These are phyloP conservation scores for Rubus parviflorus DNA, from an alignment of 306 rosid genomes.

Conservation along the genomic window DNA sequence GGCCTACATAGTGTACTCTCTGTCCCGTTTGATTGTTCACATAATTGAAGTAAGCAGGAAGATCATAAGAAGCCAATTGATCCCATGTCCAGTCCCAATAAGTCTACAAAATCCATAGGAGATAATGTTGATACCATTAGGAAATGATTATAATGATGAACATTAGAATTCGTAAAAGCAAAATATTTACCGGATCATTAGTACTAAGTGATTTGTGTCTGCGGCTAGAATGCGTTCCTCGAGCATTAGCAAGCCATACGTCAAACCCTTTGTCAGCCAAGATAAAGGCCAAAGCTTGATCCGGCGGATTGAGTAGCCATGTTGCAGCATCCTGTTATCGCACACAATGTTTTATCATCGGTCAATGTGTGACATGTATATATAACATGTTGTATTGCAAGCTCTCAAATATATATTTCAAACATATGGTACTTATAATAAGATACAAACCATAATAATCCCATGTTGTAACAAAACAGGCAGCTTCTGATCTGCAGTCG, in stretches of 20 bases:
- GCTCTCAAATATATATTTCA: not conserved
- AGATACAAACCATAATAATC: slow-evolving; percentile 41
- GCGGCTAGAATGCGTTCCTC: slow-evolving; percentile 67
- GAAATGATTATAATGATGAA: not conserved
- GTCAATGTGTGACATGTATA: not conserved
- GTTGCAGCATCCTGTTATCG: slow-evolving; percentile 31
- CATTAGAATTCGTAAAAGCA: not conserved
- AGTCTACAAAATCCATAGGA: slow-evolving; percentile 24
- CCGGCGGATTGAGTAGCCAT: slow-evolving; percentile 59
- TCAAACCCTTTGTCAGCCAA: slow-evolving; percentile 67
- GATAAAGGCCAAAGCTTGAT: slow-evolving; percentile 54
- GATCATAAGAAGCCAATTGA: slow-evolving; percentile 71
- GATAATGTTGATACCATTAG: not conserved
- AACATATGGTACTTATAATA: not conserved
- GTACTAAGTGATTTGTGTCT: slow-evolving; percentile 35
- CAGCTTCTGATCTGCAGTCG: slow-evolving; percentile 22
- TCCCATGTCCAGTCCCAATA: slow-evolving; percentile 92
- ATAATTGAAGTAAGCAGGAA: slow-evolving; percentile 58
- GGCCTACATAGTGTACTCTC: slow-evolving; percentile 65
- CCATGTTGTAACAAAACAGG: slow-evolving; percentile 80
- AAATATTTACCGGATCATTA: slow-evolving; percentile 41
- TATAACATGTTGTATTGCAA: not conserved
- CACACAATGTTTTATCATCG: not conserved
- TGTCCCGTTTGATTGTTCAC: slow-evolving; percentile 60
- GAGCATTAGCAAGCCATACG: slow-evolving; percentile 71